phyloP scores from a whole-genome alignment of 345 rosid genomes.

The Brassica carinata region DNA sequence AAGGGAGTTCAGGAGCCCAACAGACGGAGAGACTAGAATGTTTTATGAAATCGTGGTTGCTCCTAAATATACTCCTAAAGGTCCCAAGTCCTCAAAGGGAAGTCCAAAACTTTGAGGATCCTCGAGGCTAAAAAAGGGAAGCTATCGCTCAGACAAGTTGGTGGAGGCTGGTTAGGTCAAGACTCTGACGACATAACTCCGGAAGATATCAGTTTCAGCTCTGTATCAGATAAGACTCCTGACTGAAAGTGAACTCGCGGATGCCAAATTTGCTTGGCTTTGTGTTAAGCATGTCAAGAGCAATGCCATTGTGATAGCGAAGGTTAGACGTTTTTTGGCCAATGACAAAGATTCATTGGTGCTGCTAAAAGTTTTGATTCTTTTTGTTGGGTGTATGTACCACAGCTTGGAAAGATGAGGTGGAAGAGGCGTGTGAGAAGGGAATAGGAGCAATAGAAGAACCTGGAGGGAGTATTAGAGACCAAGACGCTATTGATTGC shows the following conservation, averaged over 20 bases:
- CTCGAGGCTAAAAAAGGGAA: constrained; percentile 83
- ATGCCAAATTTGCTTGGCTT: constrained; percentile 96
- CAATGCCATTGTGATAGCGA: constrained; percentile 93
- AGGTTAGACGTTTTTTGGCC: constrained; percentile 45
- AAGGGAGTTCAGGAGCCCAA: constrained; percentile 90
- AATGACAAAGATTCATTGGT: too few relatives aligned
- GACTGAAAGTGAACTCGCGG: constrained; percentile 56
- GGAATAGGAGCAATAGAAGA: constrained; percentile 82
- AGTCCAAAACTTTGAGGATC: constrained; percentile 89
- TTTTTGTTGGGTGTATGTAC: neutral
- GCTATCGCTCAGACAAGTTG: constrained; percentile 82
- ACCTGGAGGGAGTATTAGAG: constrained; percentile 95
- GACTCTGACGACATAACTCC: constrained; percentile 84
- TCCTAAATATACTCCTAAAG: constrained; percentile 75
- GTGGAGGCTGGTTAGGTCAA: constrained; percentile 96
- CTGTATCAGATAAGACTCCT: constrained; percentile 64
- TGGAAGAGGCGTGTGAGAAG: constrained; percentile 86
- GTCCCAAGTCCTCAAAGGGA: constrained; percentile 91
- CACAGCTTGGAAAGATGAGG: constrained; percentile 94
- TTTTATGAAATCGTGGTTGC: constrained; percentile 96
- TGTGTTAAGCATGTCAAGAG: constrained; percentile 98
- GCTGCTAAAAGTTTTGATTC: neutral
- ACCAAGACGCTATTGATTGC: constrained; percentile 84
- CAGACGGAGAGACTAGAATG: constrained; percentile 95
- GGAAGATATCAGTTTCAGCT: constrained; percentile 66